These are phyloP conservation scores for Mariannaea sp. DNA, from an alignment of 2,329 filamentous ascomycete genomes.

Conservation along the genomic window DNA sequence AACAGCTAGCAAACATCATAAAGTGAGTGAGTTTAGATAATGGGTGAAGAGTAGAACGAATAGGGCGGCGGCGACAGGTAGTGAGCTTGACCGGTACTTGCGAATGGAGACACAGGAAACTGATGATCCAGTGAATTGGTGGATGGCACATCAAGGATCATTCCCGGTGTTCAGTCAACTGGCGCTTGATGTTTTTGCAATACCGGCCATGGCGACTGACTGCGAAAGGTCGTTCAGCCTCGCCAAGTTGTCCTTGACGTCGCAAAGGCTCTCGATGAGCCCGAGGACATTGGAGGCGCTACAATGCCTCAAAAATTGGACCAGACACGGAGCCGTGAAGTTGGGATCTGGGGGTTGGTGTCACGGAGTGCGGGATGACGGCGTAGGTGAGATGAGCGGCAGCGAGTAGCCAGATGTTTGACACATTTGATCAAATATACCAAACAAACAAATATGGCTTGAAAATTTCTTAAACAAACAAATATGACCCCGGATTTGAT, in stretches of 20 bases:
- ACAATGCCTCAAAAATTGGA: too few species aligned
- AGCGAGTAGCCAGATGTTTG: too few species aligned
- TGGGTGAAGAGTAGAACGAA: neutral
- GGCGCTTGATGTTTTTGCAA: conserved; percentile 11
- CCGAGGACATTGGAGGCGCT: too few species aligned
- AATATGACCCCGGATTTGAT: too few species aligned
- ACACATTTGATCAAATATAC: too few species aligned
- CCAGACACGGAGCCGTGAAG: too few species aligned
- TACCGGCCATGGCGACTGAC: neutral
- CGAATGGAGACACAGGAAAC: conserved; percentile 8
- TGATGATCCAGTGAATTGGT: conserved; percentile 14
- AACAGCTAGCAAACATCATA: neutral
- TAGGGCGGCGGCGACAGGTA: neutral
- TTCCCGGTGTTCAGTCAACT: conserved; percentile 4
- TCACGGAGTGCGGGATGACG: too few species aligned
- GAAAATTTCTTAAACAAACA: too few species aligned
- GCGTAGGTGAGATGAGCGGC: too few species aligned
- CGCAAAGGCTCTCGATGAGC: conserved; percentile 1
- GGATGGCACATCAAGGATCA: conserved; percentile 3
- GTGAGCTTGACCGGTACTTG: conserved; percentile 7
- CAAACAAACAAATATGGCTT: too few species aligned
- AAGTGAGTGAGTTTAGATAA: neutral
- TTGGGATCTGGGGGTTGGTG: too few species aligned
- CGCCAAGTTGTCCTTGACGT: neutral
- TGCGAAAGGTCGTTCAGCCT: neutral